A percentile compares a stretch with the other conserved stretches of the same genome.
These are phyloP conservation scores for Excoecaria cochinchinensis DNA, from an alignment of 345 rosid species.

Conservation along the genomic window DNA sequence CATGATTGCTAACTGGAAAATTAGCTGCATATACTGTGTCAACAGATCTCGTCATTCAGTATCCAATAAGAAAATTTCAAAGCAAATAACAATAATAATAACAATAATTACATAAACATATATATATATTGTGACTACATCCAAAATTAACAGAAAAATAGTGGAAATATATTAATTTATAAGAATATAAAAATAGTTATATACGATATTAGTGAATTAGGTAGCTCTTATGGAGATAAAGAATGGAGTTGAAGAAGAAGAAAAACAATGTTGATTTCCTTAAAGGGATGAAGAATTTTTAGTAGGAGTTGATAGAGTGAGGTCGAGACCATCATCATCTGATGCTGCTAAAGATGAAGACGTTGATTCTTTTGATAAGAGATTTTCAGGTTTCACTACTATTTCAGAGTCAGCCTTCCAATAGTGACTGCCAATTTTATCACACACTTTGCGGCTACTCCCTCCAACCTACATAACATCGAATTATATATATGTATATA, in stretches of 20 bases:
- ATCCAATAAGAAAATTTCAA: too few species aligned
- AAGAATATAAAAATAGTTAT: not conserved
- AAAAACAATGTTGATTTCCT: not conserved
- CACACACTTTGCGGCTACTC: not conserved
- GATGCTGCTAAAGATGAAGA: slow-evolving; percentile 1
- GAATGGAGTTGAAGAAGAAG: slow-evolving; percentile 25
- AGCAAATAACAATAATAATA: too few species aligned
- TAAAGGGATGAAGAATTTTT: not conserved
- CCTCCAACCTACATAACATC: not conserved
- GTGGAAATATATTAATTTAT: not conserved
- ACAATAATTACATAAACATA: too few species aligned
- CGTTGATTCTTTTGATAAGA: not conserved
- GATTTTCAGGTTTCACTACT: not conserved
- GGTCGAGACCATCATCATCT: slow-evolving; percentile 40
- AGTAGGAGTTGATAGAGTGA: slow-evolving; percentile 49
- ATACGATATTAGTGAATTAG: not conserved
- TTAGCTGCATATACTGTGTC: too few species aligned
- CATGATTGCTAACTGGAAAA: not conserved
- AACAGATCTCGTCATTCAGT: too few species aligned
- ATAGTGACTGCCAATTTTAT: not conserved
- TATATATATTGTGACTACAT: not conserved
- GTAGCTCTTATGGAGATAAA: slow-evolving; percentile 43
- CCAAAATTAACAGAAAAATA: not conserved
- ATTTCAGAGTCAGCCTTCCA: not conserved
- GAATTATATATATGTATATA: not conserved